A percentile compares a stretch with the other conserved stretches of the same genome.
Conservation (phyloP, 139 green algal species). For the Chlamydomonas incerta region DNA sequence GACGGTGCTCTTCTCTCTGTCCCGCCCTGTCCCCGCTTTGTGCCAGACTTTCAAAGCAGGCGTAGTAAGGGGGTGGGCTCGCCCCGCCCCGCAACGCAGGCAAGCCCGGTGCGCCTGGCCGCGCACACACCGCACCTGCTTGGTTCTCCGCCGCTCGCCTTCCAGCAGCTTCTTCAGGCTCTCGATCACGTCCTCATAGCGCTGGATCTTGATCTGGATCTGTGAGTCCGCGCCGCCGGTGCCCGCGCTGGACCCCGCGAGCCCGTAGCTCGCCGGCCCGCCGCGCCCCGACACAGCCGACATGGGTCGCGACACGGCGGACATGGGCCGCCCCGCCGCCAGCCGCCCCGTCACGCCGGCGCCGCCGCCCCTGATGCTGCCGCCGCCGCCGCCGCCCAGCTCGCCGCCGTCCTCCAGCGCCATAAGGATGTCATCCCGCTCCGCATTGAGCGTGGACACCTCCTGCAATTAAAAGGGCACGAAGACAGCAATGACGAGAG, state of each 20-base stretch:
- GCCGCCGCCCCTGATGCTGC: not conserved
- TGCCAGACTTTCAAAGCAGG: too few relatives aligned
- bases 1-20: too few relatives aligned
- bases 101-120: too few relatives aligned
- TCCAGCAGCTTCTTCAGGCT: conserved; percentile 52
- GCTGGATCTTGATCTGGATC: conserved; percentile 41
- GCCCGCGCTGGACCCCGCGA: not conserved
- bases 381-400: not conserved
- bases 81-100: too few relatives aligned
- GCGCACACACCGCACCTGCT: conserved; percentile 29
- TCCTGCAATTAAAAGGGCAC: too few relatives aligned
- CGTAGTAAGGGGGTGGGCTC: too few relatives aligned
- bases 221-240: not conserved
- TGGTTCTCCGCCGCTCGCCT: conserved; percentile 47
- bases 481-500: too few relatives aligned
- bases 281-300: too few relatives aligned
- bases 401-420: not conserved
- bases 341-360: not conserved
- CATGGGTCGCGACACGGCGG: too few relatives aligned
- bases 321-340: not conserved
- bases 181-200: conserved; percentile 58
- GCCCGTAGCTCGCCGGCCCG: too few relatives aligned
- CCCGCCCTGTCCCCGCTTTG: too few relatives aligned
- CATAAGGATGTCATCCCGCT: conserved; percentile 27
- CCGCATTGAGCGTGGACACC: not conserved